Evolutionary conservation across 495 filamentous ascomycete species (phyloP).

Genomic region (Aspergillus sclerotioniger): DNA sequence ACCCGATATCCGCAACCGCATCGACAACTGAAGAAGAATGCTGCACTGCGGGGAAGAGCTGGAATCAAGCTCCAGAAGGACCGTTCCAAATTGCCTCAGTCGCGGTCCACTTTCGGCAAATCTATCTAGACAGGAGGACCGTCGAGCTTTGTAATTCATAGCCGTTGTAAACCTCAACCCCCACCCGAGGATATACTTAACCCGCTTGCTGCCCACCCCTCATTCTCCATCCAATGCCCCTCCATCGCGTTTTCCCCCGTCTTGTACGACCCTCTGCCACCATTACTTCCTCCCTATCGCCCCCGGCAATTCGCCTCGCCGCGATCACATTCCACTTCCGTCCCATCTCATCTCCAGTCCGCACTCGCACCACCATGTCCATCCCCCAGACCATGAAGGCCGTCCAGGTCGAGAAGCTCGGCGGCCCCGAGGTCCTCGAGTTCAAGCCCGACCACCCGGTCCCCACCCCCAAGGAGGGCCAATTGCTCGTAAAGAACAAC

Average conservation of each 20-base stretch:
- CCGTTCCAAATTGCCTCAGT: background rate
- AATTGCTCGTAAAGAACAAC: conserved; percentile 83
- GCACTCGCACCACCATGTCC: conserved; percentile 32
- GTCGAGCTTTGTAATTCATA: background rate
- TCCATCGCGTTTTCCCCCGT: conserved; percentile 7
- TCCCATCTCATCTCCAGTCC: background rate
- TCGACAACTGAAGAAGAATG: background rate
- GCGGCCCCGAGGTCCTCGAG: conserved; percentile 75
- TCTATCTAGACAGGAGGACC: too few species aligned
- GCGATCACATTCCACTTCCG: conserved; percentile 25
- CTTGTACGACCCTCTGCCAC: conserved; percentile 7
- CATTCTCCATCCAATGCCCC: conserved; percentile 12
- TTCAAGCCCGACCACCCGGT: conserved; percentile 74
- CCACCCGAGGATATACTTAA: background rate
- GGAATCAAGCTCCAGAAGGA: background rate
- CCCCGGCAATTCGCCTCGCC: conserved; percentile 22
- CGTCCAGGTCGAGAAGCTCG: conserved; percentile 70
- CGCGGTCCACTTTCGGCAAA: background rate
- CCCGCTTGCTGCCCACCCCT: background rate
- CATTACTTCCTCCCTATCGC: background rate
- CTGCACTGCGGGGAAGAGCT: background rate
- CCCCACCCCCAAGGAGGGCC: conserved; percentile 63
- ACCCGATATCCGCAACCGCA: background rate
- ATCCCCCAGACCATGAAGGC: conserved; percentile 72
- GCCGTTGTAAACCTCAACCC: background rate